These are phyloP conservation scores for Quercus alba DNA, from an alignment of 306 rosid species.

Conservation along the genomic window DNA sequence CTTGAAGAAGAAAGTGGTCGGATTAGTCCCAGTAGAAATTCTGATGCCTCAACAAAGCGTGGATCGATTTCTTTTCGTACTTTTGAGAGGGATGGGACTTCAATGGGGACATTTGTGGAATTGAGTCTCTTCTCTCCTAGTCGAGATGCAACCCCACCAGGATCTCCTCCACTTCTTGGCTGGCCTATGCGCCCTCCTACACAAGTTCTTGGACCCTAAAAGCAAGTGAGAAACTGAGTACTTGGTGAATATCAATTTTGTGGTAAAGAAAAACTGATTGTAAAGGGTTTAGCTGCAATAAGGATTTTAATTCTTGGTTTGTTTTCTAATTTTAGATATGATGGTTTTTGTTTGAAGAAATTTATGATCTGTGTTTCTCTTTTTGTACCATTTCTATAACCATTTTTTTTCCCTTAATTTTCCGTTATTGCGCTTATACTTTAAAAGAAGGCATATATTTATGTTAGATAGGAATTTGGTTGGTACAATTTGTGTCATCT, in stretches of 20 bases:
- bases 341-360: slow-evolving; percentile 46
- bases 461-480: background rate
- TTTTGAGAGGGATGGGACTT: slow-evolving; percentile 53
- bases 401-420: slow-evolving; percentile 21
- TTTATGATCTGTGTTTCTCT: slow-evolving; percentile 26
- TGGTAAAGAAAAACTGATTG: slow-evolving; percentile 75
- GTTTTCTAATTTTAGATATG: slow-evolving; percentile 60
- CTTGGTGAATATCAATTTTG: slow-evolving; percentile 75
- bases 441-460: slow-evolving; percentile 6
- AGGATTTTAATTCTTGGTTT: slow-evolving; percentile 49
- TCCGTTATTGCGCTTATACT: slow-evolving; percentile 25
- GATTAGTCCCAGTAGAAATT: slow-evolving; percentile 57
- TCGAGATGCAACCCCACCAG: slow-evolving; percentile 60
- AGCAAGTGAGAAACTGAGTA: slow-evolving; percentile 38
- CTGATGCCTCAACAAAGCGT: slow-evolving; percentile 72
- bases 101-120: slow-evolving; percentile 79
- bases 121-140: slow-evolving; percentile 91
- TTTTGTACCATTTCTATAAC: slow-evolving; percentile 26
- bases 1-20: slow-evolving; percentile 54
- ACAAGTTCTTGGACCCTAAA: slow-evolving; percentile 40
- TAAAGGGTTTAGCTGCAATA: slow-evolving; percentile 79
- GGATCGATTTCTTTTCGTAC: slow-evolving; percentile 91
- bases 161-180: slow-evolving; percentile 80
- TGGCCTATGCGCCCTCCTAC: slow-evolving; percentile 77
- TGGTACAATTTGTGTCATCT: background rate